phyloP scores from a whole-genome alignment of 352 stramenopile genomes.

The Globisporangium cystogenes region DNA sequence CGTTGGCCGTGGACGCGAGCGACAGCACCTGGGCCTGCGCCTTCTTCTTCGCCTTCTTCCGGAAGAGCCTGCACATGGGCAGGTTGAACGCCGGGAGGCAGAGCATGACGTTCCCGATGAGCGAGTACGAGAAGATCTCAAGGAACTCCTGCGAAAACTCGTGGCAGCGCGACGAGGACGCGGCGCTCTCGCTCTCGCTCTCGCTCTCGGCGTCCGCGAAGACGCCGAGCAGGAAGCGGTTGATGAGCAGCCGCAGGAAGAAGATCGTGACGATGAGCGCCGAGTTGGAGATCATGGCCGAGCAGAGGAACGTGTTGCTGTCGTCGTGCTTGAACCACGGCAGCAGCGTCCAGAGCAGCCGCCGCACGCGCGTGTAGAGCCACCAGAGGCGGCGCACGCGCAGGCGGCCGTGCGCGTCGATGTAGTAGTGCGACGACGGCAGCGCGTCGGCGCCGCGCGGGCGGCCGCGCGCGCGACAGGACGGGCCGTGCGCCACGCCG shows the following conservation, averaged over 20 bases:
- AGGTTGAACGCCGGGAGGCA: slow-evolving; percentile 67
- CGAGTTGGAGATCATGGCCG: slow-evolving; percentile 71
- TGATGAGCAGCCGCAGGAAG: slow-evolving; percentile 37
- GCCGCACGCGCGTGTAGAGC: slow-evolving; percentile 42
- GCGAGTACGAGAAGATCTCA: slow-evolving; percentile 58
- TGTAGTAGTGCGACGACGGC: slow-evolving; percentile 62
- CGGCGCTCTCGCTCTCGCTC: slow-evolving; percentile 2
- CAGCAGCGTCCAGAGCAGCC: slow-evolving; percentile 39
- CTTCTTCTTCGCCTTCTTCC: slow-evolving; percentile 17
- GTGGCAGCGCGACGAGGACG: slow-evolving; percentile 21
- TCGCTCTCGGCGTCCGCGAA: slow-evolving; percentile 25
- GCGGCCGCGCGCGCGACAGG: background rate
- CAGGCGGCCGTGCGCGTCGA: slow-evolving; percentile 41
- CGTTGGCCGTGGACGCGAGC: slow-evolving; percentile 22
- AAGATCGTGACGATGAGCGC: slow-evolving; percentile 59
- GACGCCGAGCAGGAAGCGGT: slow-evolving; percentile 36
- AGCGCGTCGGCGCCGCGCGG: slow-evolving; percentile 2
- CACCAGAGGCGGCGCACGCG: slow-evolving; percentile 48
- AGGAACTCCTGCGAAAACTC: slow-evolving; percentile 56
- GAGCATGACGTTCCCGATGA: slow-evolving; percentile 55
- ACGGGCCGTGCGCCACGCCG: background rate
- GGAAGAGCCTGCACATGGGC: slow-evolving; percentile 46
- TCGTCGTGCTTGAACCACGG: slow-evolving; percentile 65
- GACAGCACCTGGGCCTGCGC: slow-evolving; percentile 11
- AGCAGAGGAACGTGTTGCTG: slow-evolving; percentile 75